Base-by-base conservation (phyloP, 23 red algal species). In the Chondrus crispus region DNA sequence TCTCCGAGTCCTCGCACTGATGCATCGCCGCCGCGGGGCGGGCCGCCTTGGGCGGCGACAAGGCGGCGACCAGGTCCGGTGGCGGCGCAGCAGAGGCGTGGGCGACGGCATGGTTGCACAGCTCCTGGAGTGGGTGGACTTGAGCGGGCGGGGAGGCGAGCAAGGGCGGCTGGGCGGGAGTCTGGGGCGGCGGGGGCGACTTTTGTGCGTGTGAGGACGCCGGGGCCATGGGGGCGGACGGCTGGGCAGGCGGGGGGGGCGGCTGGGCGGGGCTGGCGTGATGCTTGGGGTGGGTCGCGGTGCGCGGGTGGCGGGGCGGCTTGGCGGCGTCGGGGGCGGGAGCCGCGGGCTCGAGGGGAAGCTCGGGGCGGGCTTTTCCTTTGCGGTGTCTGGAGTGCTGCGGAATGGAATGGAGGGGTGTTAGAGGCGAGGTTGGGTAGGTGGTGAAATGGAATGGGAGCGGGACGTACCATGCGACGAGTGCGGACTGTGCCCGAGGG, bases 381-480 rank as follows among this genome's bases (percentile, higher is more conserved):
- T 89, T 89, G 29, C 72, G 46, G 28, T 89, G 57, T 46, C 85
- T 66, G 2, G 85, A 48, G 37, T 89, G 47, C 85, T 89, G 36
- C 4, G 72, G 35, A 35, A 14, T 50, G 19, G 54, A 57, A 62
- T 22, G 60, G 8, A 44, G 58, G 33, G 46, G 2, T 44, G 69
- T 44, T 72, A 39, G 72, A 75, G 5, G 46, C 19, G 49, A 6
- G 30, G 13, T 16, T 51, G 37, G 12, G 19, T 10, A 48, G 6
- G 29, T 19, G 22, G 72, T 19, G 39, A 79, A 29, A 47, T 36
- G 20, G 26, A 22, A 19, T 3, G 4, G 18, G 60, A 32, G 35
- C 35, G 60, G 9, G 18, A 66, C 60, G 26, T 66, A 66, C 60
- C 26, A 66, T 66, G 26, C 60, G 7, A n/a, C 60, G 60, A 0